phyloP scores from a whole-genome alignment of 2,329 filamentous ascomycete genomes.

The Xylariaceae sp. region DNA sequence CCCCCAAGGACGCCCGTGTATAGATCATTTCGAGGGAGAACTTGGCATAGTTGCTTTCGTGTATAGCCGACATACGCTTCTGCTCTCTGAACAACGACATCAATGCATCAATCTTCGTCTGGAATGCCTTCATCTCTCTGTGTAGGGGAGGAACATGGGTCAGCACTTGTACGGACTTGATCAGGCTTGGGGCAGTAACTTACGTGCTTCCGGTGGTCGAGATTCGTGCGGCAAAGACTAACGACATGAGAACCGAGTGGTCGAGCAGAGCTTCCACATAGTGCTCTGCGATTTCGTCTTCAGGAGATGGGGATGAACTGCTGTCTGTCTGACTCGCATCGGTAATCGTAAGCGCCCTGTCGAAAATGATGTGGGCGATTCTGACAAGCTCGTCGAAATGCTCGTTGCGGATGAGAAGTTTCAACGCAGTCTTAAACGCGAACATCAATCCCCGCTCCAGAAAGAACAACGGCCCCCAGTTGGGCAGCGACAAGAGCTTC shows the following conservation, averaged over 20 bases:
- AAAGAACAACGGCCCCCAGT: constrained; percentile 21
- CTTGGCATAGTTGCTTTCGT: constrained; percentile 8
- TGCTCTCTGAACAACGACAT: not conserved
- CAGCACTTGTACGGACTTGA: not conserved
- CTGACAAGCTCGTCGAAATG: constrained; percentile 22
- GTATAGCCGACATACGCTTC: not conserved
- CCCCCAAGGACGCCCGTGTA: not conserved
- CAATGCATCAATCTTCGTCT: constrained; percentile 3
- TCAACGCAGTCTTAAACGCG: constrained; percentile 20
- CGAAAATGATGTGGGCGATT: constrained; percentile 20
- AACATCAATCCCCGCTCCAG: constrained; percentile 21
- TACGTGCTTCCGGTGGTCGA: constrained; percentile 4
- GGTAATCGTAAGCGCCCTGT: constrained; percentile 19
- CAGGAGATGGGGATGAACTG: not conserved
- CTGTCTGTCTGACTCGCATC: constrained; percentile 6
- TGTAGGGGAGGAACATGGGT: not conserved
- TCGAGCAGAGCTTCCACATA: constrained; percentile 5
- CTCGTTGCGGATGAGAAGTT: constrained; percentile 13
- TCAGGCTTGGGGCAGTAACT: not conserved
- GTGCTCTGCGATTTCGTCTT: not conserved
- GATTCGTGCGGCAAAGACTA: not conserved
- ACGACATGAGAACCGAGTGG: constrained; percentile 1
- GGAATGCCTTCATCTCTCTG: constrained; percentile 2
- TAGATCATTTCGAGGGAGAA: constrained; percentile 7
- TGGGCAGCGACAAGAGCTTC: constrained; percentile 17